phyloP scores from a whole-genome alignment of 2,329 filamentous ascomycete species.

The Fusarium sp. region DNA sequence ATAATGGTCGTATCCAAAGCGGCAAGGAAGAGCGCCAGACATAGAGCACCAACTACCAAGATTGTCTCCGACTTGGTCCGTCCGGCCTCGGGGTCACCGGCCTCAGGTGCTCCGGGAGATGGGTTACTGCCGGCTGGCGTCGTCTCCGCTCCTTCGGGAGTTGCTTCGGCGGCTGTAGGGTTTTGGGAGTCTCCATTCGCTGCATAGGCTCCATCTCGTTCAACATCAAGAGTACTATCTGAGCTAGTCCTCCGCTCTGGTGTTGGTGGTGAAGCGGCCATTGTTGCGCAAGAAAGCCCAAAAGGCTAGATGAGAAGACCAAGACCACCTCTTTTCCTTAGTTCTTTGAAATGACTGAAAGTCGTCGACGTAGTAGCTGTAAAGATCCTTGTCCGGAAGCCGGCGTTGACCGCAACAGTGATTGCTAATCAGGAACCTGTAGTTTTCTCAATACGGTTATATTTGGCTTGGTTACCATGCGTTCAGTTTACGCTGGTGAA shows the following conservation, averaged over 20 bases:
- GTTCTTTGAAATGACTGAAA: background rate
- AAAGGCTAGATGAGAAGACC: background rate
- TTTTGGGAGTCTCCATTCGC: background rate
- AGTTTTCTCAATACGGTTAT: background rate
- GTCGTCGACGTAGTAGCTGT: conserved; percentile 22
- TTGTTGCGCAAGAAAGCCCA: conserved; percentile 12
- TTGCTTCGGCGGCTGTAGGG: conserved; percentile 7
- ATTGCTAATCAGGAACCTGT: conserved; percentile 30
- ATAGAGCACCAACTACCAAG: conserved; percentile 55
- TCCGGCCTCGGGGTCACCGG: conserved; percentile 46
- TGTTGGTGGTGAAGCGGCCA: conserved; percentile 19
- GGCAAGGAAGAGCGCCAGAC: conserved; percentile 60
- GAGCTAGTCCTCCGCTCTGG: conserved; percentile 42
- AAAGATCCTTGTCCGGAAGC: conserved; percentile 24
- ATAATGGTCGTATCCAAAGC: conserved; percentile 70
- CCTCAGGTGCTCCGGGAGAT: conserved; percentile 10
- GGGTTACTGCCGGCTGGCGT: conserved; percentile 13
- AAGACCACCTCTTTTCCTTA: background rate
- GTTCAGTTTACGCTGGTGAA: background rate
- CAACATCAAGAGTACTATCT: conserved; percentile 43
- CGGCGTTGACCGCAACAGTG: conserved; percentile 28
- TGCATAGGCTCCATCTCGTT: conserved; percentile 31
- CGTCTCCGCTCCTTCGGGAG: conserved; percentile 15
- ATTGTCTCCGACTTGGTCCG: conserved; percentile 52
- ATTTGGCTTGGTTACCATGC: background rate